Evolutionary conservation across 768 basidiomycete genomes (phyloP), one percentile per base, ranked within the genome.

Genomic region (Suillus cothurnatus): DNA sequence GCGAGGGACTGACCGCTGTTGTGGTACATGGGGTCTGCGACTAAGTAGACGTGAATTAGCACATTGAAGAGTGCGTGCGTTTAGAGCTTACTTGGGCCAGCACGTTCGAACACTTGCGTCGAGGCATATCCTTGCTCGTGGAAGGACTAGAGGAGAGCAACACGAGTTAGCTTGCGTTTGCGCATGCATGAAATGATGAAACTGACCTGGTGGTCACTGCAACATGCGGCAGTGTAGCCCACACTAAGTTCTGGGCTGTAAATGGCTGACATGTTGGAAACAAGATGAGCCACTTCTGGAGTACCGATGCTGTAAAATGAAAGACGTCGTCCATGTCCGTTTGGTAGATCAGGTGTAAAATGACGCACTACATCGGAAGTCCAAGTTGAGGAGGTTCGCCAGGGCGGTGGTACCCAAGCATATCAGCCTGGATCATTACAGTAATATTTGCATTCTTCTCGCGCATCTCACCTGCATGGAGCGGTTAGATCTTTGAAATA

Each of bases 21-120:
- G 75, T 94, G 92, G 72, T 94, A 95, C 89, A 92, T 92, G 12
- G 93, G 93, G 74, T 95, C 94, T 21, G 83, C 88, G 72, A 97
- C 94, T 88, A 65, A 43, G 61, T 43, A 59, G 65, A 61, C 31
- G 47, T 63, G 61, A 60, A 63, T 65, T 38, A n/a, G 47, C 53
- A 49, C 43, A 57, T 11, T 59, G 34, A 45, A 12, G 7, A 34
- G 38, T 1, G 17, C 8, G n/a, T 31, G 57, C 14, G 57, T 26
- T 17, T 17, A 36, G 55, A n/a, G 76, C 85, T 62, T 70, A 88
- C 86, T 87, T 12, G 85, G 86, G 7, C 93, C 94, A 0, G 89
- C 91, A 53, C 93, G 88, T 72, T 96, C 95, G 71, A 95, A 97
- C 21, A 97, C 86, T 69, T 93, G 91, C 0, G 93, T 93, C 0